These are phyloP conservation scores for Ligustrum vulgare DNA, from an alignment of 257 asterid genomes.

Conservation along the genomic window DNA sequence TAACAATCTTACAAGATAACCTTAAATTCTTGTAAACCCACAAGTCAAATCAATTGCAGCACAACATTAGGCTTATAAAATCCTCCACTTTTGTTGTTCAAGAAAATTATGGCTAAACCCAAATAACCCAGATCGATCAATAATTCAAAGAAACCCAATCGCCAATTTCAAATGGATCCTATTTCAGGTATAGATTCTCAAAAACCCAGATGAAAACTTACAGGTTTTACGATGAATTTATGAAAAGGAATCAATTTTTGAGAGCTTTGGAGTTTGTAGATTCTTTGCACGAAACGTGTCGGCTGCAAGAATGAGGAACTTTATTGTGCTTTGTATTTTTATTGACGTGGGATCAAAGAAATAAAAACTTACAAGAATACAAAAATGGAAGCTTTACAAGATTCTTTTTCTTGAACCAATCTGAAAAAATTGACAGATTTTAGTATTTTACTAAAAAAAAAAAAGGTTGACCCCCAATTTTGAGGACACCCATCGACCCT, in stretches of 20 bases:
- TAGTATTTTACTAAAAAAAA: no score
- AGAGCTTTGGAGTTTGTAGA: conserved; percentile 10
- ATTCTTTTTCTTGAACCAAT: conserved; percentile 19
- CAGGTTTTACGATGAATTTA: conserved; percentile 17
- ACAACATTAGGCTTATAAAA: not conserved
- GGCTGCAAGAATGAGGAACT: conserved; percentile 38
- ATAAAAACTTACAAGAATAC: not conserved
- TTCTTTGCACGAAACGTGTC: conserved; percentile 26
- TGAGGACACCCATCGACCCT: no score
- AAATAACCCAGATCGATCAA: conserved; percentile 36
- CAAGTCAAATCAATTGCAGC: conserved; percentile 5
- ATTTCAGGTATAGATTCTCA: conserved; percentile 13
- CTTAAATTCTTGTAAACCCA: conserved; percentile 39
- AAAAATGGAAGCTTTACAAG: conserved; percentile 26
- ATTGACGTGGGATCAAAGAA: conserved; percentile 31
- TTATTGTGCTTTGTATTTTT: conserved; percentile 31
- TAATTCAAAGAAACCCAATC: conserved; percentile 14
- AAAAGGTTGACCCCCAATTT: no score
- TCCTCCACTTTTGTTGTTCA: not conserved
- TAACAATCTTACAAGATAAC: conserved; percentile 23
- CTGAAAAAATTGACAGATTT: not conserved
- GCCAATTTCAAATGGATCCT: conserved; percentile 16
- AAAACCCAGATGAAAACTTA: conserved; percentile 46
- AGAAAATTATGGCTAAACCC: not conserved
- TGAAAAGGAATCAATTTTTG: not conserved